phyloP scores from a whole-genome alignment of 2,329 filamentous ascomycete genomes.

The Neophaeococcomyces mojaviensis region DNA sequence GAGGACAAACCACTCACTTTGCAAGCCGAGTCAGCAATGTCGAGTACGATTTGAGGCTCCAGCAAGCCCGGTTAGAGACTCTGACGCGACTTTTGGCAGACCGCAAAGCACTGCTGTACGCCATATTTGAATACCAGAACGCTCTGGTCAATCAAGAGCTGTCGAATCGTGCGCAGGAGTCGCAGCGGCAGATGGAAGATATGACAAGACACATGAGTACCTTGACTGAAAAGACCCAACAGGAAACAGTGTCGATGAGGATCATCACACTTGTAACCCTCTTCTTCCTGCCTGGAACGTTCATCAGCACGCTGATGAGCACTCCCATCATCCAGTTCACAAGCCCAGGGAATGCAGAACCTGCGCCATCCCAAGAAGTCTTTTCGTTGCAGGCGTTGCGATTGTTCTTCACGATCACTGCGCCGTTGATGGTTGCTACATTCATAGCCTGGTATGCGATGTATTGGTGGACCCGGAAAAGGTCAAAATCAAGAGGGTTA shows the following conservation, averaged over 20 bases:
- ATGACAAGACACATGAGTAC: constrained; percentile 18
- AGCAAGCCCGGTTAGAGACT: constrained; percentile 20
- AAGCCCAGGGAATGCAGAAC: constrained; percentile 9
- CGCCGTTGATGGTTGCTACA: constrained; percentile 31
- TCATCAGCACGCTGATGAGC: constrained; percentile 13
- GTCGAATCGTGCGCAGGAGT: constrained; percentile 22
- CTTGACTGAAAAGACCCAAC: constrained; percentile 26
- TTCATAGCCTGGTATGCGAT: constrained; percentile 29
- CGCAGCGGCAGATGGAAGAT: constrained; percentile 26
- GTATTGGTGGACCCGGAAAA: constrained; percentile 22
- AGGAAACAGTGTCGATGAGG: constrained; percentile 23
- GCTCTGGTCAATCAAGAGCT: constrained; percentile 24
- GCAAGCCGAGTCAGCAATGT: constrained; percentile 17
- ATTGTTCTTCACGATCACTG: constrained; percentile 28
- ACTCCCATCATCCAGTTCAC: constrained; percentile 25
- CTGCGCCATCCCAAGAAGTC: constrained; percentile 11
- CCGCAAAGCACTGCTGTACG: constrained; percentile 30
- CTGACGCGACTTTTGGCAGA: constrained; percentile 29
- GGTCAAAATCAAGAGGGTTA: constrained; percentile 14
- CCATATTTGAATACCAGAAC: constrained; percentile 31
- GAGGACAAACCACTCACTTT: constrained; percentile 16
- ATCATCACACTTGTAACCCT: constrained; percentile 3
- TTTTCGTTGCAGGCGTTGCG: constrained; percentile 24
- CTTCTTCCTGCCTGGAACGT: constrained; percentile 16
- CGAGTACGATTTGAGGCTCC: constrained; percentile 22